Conservation (phyloP, 73 alveolate genomes). For the Paramecium biaurelia region DNA sequence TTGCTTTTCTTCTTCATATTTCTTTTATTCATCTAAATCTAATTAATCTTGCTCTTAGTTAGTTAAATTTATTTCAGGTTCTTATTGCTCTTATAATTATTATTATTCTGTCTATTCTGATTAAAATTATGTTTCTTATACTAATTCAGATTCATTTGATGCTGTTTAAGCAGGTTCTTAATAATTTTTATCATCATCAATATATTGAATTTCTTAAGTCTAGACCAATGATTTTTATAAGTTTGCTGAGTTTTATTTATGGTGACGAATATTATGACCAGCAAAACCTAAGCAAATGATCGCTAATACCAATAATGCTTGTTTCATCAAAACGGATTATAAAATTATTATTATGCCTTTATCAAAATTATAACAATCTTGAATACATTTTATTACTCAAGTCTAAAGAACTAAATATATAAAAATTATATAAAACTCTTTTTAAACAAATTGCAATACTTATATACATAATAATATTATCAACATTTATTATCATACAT, state of each 20-base stretch:
- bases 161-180: not conserved
- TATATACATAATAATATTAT: not conserved
- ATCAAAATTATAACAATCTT: not conserved
- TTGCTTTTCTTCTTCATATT: not conserved
- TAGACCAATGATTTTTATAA: not conserved
- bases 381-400: not conserved
- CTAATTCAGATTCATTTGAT: not conserved
- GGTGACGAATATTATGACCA: conserved; percentile 2
- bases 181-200: conserved; percentile 8
- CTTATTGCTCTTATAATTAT: not conserved
- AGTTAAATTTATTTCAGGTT: not conserved
- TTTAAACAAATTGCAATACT: not conserved
- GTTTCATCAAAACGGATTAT: conserved; percentile 46
- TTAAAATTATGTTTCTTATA: not conserved
- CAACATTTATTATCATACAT: not conserved
- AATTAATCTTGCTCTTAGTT: not conserved
- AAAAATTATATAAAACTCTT: not conserved
- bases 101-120: not conserved
- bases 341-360: not conserved
- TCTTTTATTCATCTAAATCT: not conserved
- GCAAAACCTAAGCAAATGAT: not conserved
- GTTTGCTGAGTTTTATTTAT: not conserved
- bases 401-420: not conserved
- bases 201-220: conserved; percentile 14
- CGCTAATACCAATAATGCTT: not conserved